Evolutionary conservation across 768 basidiomycete species (phyloP), one percentile per base, ranked within the genome.

Genomic region (Calocybe gangraenosa): DNA sequence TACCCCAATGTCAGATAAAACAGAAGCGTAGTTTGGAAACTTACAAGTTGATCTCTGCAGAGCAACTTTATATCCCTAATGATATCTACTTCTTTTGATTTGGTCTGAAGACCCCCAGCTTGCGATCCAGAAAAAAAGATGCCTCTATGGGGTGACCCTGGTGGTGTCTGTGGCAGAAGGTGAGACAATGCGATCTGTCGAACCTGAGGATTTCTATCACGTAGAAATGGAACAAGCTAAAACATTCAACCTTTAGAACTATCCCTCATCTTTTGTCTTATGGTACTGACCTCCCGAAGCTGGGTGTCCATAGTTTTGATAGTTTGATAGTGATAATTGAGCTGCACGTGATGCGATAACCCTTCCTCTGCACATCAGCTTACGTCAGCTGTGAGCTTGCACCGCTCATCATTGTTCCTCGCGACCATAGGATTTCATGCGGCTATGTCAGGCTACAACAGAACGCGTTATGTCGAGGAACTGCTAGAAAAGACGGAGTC

Each of bases 11-110:
- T 57, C 50, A 37, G 33, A 21, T 15, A 19, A 33, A 4, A 17
- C 8, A 19, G 30, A 23, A 19, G 50, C 33, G 19, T 19, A 44
- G 22, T 32, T 32, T 49, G 20, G 35, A 23, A 30, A 42, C 76
- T 39, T 52, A 87, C 93, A 42, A 91, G 74, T 60, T 91, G 88
- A 65, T 98, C 95, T 53, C 89, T 68, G 63, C 94, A 97, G 37
- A 97, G 67, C 0, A 87, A 59, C 59, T 92, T 94, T 50, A 98
- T 58, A 68, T 95, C 90, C 37, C 82, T 72, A 42, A 95, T 79
- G 28, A 83, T 54, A 50, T 83, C 76, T 44, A 75, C 81, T 49
- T 88, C 89, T 54, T 78, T 76, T 30, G 66, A 57, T 45, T 77
- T 71, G 13, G 47, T 33, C 52, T 81, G 68, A 14, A 87, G 58